phyloP scores from a whole-genome alignment of 805 yeast genomes.

The Diddensiella caesifluorescens region DNA sequence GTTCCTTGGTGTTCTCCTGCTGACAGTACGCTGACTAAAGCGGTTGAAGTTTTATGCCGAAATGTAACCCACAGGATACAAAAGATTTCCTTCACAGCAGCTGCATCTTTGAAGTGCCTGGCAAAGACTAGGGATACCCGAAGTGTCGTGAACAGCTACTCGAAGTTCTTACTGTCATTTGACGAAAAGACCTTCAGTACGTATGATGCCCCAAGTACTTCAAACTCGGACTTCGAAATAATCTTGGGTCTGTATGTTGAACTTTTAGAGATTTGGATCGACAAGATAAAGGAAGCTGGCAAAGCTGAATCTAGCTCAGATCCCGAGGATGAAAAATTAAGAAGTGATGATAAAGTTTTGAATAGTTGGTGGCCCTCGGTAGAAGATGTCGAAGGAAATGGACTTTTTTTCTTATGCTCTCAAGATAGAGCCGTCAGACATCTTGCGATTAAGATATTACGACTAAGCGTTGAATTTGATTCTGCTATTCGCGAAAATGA shows the following conservation, averaged over 20 bases:
- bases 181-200: slow-evolving; percentile 48
- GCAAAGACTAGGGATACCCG: slow-evolving; percentile 68
- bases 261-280: slow-evolving; percentile 73
- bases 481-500: slow-evolving; percentile 55
- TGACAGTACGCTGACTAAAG: slow-evolving; percentile 14
- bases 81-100: slow-evolving; percentile 59
- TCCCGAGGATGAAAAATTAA: slow-evolving; percentile 29
- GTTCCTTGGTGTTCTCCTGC: slow-evolving; percentile 65
- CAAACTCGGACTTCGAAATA: slow-evolving; percentile 55
- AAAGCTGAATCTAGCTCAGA: slow-evolving; percentile 25
- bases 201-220: slow-evolving; percentile 53
- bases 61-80: slow-evolving; percentile 66
- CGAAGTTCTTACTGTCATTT: slow-evolving; percentile 72
- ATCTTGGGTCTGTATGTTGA: slow-evolving; percentile 69
- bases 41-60: slow-evolving; percentile 71
- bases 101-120: slow-evolving; percentile 55
- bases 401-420: slow-evolving; percentile 83
- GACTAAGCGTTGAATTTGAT: slow-evolving; percentile 82
- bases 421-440: slow-evolving; percentile 74
- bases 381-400: slow-evolving; percentile 96
- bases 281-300: slow-evolving; percentile 18
- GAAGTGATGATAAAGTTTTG: slow-evolving; percentile 13
- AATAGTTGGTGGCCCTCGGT: slow-evolving; percentile 76
- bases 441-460: slow-evolving; percentile 67
- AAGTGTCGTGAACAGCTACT: slow-evolving; percentile 64